A percentile compares a stretch with the other conserved stretches of the same genome.
phyloP scores from a whole-genome alignment of 441 rosid genomes.

The Viola pubescens region DNA sequence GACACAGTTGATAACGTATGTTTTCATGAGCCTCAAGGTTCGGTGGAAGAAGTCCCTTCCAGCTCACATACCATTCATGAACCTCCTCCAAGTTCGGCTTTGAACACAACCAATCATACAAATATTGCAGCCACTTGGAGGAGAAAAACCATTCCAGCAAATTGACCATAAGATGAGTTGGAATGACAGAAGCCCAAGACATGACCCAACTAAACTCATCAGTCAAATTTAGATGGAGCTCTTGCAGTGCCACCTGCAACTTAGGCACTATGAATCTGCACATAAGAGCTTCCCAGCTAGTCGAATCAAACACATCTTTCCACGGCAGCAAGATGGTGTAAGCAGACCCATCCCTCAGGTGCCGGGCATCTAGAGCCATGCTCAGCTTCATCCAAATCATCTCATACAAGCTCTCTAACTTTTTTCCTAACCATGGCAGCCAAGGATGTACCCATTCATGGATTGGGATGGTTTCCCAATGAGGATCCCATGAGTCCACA shows the following conservation, averaged over 20 bases:
- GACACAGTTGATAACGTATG: constrained; percentile 54
- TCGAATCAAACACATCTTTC: constrained; percentile 79
- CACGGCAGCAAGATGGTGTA: constrained; percentile 80
- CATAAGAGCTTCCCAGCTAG: constrained; percentile 88
- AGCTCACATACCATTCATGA: constrained; percentile 59
- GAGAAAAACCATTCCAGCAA: constrained; percentile 77
- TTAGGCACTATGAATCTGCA: constrained; percentile 84
- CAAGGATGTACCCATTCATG: constrained; percentile 96
- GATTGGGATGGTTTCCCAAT: constrained; percentile 63
- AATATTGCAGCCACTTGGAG: constrained; percentile 71
- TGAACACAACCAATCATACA: constrained; percentile 69
- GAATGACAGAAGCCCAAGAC: constrained; percentile 68
- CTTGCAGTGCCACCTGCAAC: constrained; percentile 70
- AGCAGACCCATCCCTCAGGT: constrained; percentile 73
- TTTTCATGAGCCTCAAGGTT: constrained; percentile 75
- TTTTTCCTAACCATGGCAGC: constrained; percentile 70
- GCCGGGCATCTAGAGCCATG: constrained; percentile 81
- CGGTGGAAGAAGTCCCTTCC: constrained; percentile 73
- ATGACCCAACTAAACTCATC: constrained; percentile 68
- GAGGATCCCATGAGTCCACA: constrained; percentile 79
- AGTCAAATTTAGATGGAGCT: constrained; percentile 73
- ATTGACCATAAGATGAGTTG: constrained; percentile 78
- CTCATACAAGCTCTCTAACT: constrained; percentile 64
- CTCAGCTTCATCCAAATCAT: constrained; percentile 70
- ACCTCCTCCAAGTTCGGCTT: constrained; percentile 70